Percentiles rank a stretch among this genome's conserved stretches.
Conservation (phyloP, 2,329 filamentous ascomycete species). For the Ascochyta fabae region DNA sequence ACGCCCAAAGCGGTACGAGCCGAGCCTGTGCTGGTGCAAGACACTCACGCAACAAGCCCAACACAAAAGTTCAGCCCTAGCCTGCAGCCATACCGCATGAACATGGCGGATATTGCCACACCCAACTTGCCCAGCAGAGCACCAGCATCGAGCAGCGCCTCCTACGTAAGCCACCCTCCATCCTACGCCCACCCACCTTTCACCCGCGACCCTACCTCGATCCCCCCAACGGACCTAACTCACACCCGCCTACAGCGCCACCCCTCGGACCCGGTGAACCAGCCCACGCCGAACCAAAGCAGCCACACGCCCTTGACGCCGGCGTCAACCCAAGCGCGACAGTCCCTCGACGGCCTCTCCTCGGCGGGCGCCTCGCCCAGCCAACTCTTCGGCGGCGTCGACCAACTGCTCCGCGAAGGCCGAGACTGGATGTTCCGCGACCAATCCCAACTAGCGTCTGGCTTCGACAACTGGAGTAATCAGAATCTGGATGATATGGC, state of each 20-base stretch:
- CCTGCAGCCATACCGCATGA: constrained; percentile 42
- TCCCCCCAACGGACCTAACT: constrained; percentile 38
- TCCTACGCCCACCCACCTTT: constrained; percentile 33
- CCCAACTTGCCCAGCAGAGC: constrained; percentile 16
- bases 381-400: constrained; percentile 65
- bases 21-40: constrained; percentile 24
- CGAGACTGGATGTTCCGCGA: constrained; percentile 69
- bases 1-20: constrained; percentile 32
- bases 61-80: constrained; percentile 31
- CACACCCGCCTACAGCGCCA: constrained; percentile 43
- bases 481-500: constrained; percentile 40
- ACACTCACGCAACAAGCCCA: constrained; percentile 28
- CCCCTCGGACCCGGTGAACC: constrained; percentile 23
- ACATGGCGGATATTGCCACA: constrained; percentile 31
- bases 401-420: constrained; percentile 66
- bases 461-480: constrained; percentile 67
- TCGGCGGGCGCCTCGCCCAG: constrained; percentile 52
- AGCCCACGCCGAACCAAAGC: constrained; percentile 23
- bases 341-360: constrained; percentile 36
- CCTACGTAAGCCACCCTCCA: constrained; percentile 17
- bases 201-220: constrained; percentile 40
- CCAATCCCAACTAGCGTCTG: constrained; percentile 65
- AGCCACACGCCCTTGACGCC: constrained; percentile 23
- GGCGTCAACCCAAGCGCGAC: constrained; percentile 32
- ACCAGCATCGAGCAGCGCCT: constrained; percentile 16